Base-by-base conservation (phyloP, 2,329 filamentous ascomycete species). In the Lasiodiplodia citricola region DNA sequence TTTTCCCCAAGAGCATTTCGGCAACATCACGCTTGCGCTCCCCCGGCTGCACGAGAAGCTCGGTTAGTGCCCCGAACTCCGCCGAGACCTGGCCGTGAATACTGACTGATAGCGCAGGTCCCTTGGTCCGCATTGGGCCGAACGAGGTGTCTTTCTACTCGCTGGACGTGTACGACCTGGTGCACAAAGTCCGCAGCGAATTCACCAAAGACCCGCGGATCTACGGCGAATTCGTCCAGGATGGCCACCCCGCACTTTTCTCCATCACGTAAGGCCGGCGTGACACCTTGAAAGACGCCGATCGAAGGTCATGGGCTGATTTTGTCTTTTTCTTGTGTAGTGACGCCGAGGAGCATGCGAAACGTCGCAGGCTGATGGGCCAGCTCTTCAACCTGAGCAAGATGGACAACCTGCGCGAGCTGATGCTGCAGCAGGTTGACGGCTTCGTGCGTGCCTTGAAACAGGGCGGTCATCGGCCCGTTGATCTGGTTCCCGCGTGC, bases 41-140 rank as follows among this genome's bases (percentile, higher is more conserved):
- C 44, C 60, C 3, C 60, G 60, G 28, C 60, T 63, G 4, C 60
- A 63, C 37, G 60, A 63, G 28, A 51, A 52, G n/a, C 60, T 63
- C 14, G 60, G 60, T 52, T 2, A n/a, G 57, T 41, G 2, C 0
- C 13, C 38, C 13, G 16, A 38, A 6, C 37, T 28, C 7, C 25
- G 3, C 16, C n/a, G 10, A 11, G 2, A 37, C 14, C 38, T 21
- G 21, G 11, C 13, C 2, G 10, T 8, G 3, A 16, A 18, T 23
- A 10, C 44, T 63, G n/a, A 52, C 2, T 4, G 6, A 10, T 0
- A 6, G 8, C 13, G 16, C 11, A 63, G 85, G 85, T 7, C 74
- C 81, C 0, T 80, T 79, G 0, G 83, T 87, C 1, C 83, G 85
- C 3, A 78, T 86, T 6, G 81, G 80, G 0, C 85, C 85, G 0